Evolutionary conservation across 2,329 filamentous ascomycete species (phyloP).

Genomic region (Alternaria brassicicola): DNA sequence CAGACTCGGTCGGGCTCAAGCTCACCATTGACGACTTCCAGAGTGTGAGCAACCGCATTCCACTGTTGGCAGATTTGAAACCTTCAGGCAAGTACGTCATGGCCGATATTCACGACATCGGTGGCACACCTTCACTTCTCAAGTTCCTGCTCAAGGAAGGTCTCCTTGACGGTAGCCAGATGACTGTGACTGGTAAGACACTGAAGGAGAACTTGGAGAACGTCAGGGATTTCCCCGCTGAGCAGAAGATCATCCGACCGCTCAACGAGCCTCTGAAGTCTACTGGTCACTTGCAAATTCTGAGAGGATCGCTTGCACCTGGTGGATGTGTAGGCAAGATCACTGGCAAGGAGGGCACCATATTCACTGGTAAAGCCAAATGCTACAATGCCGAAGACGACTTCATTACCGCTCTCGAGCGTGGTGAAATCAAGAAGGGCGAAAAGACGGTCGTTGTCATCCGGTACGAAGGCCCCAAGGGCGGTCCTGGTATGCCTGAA

Average conservation of each 20-base stretch:
- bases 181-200: slow-evolving; percentile 59
- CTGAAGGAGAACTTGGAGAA: slow-evolving; percentile 59
- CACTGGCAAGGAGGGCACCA: slow-evolving; percentile 74
- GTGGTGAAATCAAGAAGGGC: slow-evolving; percentile 72
- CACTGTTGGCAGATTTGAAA: slow-evolving; percentile 59
- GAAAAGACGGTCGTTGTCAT: slow-evolving; percentile 80
- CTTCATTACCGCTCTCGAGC: slow-evolving; percentile 71
- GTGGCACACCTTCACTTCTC: slow-evolving; percentile 57
- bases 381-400: slow-evolving; percentile 73
- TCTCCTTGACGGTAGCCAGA: slow-evolving; percentile 54
- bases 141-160: slow-evolving; percentile 59
- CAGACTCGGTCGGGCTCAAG: slow-evolving; percentile 57
- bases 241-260: slow-evolving; percentile 74
- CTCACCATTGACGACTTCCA: slow-evolving; percentile 61
- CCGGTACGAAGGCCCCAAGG: slow-evolving; percentile 75
- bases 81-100: slow-evolving; percentile 61
- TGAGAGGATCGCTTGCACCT: slow-evolving; percentile 71
- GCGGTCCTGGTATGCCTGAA: slow-evolving; percentile 76
- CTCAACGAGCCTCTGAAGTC: slow-evolving; percentile 72
- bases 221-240: slow-evolving; percentile 67
- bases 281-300: slow-evolving; percentile 75
- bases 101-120: slow-evolving; percentile 65
- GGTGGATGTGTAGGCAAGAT: slow-evolving; percentile 77
- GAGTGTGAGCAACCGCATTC: slow-evolving; percentile 56
- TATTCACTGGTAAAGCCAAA: slow-evolving; percentile 71